A percentile compares a stretch with the other conserved stretches of the same genome.
phyloP scores from a whole-genome alignment of 1,284 basidiomycete genomes.

The Ustilago cynodontis region DNA sequence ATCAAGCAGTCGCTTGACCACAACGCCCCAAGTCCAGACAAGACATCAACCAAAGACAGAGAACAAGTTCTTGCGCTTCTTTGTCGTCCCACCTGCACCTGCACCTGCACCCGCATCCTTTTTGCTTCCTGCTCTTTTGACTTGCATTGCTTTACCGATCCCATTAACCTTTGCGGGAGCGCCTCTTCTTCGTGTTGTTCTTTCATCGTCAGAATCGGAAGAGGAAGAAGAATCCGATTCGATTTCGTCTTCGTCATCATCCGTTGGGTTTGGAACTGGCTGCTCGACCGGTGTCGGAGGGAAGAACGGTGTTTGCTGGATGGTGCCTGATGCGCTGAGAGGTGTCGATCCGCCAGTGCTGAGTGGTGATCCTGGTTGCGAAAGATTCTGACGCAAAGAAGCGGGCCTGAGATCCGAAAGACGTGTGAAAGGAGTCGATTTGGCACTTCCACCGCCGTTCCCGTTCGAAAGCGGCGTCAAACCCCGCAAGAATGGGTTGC shows the following conservation, averaged over 20 bases:
- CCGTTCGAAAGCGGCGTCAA: slow-evolving; percentile 16
- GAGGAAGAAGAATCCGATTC: slow-evolving; percentile 16
- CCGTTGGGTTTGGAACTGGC: not conserved
- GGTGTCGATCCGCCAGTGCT: slow-evolving; percentile 32
- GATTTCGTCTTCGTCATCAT: slow-evolving; percentile 6
- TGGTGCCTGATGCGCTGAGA: slow-evolving; percentile 7
- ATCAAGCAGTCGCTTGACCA: not conserved
- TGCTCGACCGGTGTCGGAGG: slow-evolving; percentile 12
- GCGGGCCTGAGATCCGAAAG: slow-evolving; percentile 58
- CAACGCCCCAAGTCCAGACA: no score
- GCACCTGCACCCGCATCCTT: slow-evolving; percentile 1
- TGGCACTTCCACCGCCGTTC: slow-evolving; percentile 10
- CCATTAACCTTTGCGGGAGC: slow-evolving; percentile 1
- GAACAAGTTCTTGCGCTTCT: slow-evolving; percentile 36
- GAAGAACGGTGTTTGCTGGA: slow-evolving; percentile 24
- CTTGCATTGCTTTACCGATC: slow-evolving; percentile 1
- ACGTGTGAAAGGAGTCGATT: slow-evolving; percentile 47
- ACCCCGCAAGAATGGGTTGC: slow-evolving; percentile 35
- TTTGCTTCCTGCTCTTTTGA: slow-evolving; percentile 16
- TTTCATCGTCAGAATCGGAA: slow-evolving; percentile 22
- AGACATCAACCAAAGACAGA: slow-evolving; percentile 33
- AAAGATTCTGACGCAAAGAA: slow-evolving; percentile 51
- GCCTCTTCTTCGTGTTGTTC: not conserved
- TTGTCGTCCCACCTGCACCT: not conserved
- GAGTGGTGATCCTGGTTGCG: slow-evolving; percentile 49